These are phyloP conservation scores for Lobosporangium transversale DNA, from an alignment of 192 early-diverging fungal species.

Conservation along the genomic window DNA sequence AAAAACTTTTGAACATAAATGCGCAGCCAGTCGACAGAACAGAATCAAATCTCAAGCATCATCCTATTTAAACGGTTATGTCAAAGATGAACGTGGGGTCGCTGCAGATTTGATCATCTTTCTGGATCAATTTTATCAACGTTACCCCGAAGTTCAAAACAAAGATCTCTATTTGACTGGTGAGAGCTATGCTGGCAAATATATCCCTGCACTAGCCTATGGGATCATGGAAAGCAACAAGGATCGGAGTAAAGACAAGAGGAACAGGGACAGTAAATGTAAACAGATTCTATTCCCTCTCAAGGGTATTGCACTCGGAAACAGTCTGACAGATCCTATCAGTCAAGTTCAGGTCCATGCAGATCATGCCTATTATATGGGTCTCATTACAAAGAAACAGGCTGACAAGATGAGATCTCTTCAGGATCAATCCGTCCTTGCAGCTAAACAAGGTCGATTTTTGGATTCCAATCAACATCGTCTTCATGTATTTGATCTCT, in stretches of 20 bases:
- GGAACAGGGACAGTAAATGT: not conserved
- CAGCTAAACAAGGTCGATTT: constrained; percentile 61
- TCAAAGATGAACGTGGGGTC: constrained; percentile 73
- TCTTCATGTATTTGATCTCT: constrained; percentile 68
- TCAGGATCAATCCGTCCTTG: constrained; percentile 53
- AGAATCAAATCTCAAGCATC: constrained; percentile 7
- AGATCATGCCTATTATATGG: constrained; percentile 63
- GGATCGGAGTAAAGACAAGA: constrained; percentile 6
- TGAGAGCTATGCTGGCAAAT: constrained; percentile 76
- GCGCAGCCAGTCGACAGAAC: not conserved
- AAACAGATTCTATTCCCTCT: constrained; percentile 13
- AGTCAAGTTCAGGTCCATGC: constrained; percentile 67
- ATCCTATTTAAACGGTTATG: constrained; percentile 71
- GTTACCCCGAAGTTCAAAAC: constrained; percentile 69
- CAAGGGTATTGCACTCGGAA: constrained; percentile 60
- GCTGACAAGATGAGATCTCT: constrained; percentile 46
- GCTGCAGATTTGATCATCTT: constrained; percentile 75
- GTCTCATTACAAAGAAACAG: constrained; percentile 61
- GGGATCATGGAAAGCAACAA: constrained; percentile 71
- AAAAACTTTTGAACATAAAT: constrained; percentile 5
- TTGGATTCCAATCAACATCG: constrained; percentile 59
- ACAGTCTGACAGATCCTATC: constrained; percentile 73
- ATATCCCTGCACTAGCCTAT: constrained; percentile 73
- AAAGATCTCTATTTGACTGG: constrained; percentile 74
- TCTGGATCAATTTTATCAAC: constrained; percentile 74